Evolutionary conservation across 352 stramenopile species (phyloP).

Genomic region (Pythium phragmitis): DNA sequence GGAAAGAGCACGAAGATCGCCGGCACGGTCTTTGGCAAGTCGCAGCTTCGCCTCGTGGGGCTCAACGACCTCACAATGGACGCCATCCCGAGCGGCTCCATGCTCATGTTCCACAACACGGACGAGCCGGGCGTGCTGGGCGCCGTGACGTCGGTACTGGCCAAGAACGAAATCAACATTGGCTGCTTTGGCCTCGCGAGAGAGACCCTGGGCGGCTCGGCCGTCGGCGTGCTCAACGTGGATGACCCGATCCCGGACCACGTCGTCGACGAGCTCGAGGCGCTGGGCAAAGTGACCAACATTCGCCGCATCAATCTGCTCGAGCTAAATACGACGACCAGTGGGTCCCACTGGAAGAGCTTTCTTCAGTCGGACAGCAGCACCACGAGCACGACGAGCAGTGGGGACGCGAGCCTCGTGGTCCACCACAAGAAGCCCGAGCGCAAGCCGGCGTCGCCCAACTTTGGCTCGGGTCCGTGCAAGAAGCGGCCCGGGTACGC

Average conservation of each 20-base stretch:
- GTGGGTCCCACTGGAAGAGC: constrained; percentile 50
- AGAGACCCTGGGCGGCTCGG: constrained; percentile 54
- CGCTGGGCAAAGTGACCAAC: constrained; percentile 74
- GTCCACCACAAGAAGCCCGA: constrained; percentile 64
- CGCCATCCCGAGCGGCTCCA: constrained; percentile 82
- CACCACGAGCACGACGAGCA: constrained; percentile 8
- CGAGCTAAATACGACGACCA: constrained; percentile 56
- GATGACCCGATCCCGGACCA: constrained; percentile 85
- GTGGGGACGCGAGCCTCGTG: constrained; percentile 30
- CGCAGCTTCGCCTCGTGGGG: constrained; percentile 83
- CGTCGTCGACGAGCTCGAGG: constrained; percentile 83
- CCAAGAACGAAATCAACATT: constrained; percentile 94
- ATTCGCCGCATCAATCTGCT: constrained; percentile 85
- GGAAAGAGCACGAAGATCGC: constrained; percentile 79
- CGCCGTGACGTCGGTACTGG: constrained; percentile 93
- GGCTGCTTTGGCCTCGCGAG: constrained; percentile 89
- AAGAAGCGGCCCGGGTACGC: constrained; percentile 98
- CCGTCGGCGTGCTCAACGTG: constrained; percentile 88
- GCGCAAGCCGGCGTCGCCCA: constrained; percentile 82
- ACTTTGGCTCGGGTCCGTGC: constrained; percentile 98
- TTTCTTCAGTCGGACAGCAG: constrained; percentile 53
- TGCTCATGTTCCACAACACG: constrained; percentile 94
- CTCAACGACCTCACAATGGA: constrained; percentile 89
- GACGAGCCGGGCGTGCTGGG: constrained; percentile 94
- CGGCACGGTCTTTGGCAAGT: constrained; percentile 89